Conservation (phyloP, 129 eudicot species). For the Centella asiatica region DNA sequence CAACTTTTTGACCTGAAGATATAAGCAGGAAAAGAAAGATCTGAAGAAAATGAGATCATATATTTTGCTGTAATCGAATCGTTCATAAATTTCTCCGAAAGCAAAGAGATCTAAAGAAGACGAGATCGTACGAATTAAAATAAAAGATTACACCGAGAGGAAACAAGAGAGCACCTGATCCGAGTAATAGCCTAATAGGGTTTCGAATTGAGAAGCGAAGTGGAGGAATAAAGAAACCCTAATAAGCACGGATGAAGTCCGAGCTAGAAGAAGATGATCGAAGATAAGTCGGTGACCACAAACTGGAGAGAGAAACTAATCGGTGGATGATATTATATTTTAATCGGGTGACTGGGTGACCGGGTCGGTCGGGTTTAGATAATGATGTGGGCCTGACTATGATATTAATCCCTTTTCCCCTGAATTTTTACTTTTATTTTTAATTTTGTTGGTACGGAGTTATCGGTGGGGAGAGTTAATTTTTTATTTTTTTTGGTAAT, state of each 20-base stretch:
- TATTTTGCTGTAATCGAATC: too few species aligned
- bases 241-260: conserved; percentile 21
- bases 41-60: too few species aligned
- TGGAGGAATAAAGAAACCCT: conserved; percentile 26
- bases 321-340: neutral
- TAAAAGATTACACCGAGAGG: neutral
- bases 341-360: too few species aligned
- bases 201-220: conserved; percentile 14
- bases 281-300: neutral
- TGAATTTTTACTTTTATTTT: too few species aligned
- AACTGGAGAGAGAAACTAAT: neutral
- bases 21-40: too few species aligned
- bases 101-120: neutral
- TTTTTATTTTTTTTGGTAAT: too few species aligned
- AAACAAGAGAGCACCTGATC: conserved; percentile 28
- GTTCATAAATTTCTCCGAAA: neutral
- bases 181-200: conserved; percentile 45
- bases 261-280: conserved; percentile 10
- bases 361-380: neutral
- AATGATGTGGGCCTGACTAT: too few species aligned
- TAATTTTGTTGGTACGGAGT: too few species aligned
- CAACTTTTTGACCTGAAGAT: too few species aligned
- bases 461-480: too few species aligned
- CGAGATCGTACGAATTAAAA: neutral
- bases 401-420: too few species aligned